Evolutionary conservation across 164 flowering plant species (phyloP), one percentile per base, ranked within the genome.

Genomic region (Vitis labrusca): DNA sequence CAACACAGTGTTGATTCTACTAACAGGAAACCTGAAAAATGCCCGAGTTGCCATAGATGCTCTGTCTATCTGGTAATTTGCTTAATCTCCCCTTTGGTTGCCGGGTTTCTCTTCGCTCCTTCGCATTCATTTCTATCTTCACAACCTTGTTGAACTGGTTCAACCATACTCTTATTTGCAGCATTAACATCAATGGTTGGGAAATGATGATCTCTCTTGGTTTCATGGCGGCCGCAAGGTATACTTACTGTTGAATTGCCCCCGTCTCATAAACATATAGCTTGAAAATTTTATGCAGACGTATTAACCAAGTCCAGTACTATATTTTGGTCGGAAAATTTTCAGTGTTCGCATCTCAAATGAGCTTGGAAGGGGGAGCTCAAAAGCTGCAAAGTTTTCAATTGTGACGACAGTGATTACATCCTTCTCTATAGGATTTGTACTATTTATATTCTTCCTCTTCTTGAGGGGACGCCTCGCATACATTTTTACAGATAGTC

Each of bases 191-290:
- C 76, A 85, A 76, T 70, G 88, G 87, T 2, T 83, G 87, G 86
- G 91, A 83, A 77, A 75, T 87, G 84, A 89, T 87, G 94, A 80
- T 89, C 37, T 74, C 85, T 14, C 75, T 83, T 17, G 85, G 82
- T 8, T 83, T 83, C 76, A 23, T 80, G 37, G 84, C 80, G 49
- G 85, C 80, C 8, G 80, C 78, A 61, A 61, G 86, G 86, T 83
- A 78, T 66, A 29, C 37, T 27, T 7, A 4, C 52, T 16, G 48
- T 54, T 3, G 2, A 30, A n/a, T 50, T 0, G 17, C 23, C 9
- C 8, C 10, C 5, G 3, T 11, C 23, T 23, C 19, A n/a, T 19
- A 49, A 29, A 15, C 50, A 8, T 50, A 23, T 14, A 32, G 30
- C 27, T 17, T 49, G 13, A 62, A 37, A 5, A 27, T 14, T 65